Conservation (phyloP, 805 yeast species). For the Tetrapisispora iriomotensis region DNA sequence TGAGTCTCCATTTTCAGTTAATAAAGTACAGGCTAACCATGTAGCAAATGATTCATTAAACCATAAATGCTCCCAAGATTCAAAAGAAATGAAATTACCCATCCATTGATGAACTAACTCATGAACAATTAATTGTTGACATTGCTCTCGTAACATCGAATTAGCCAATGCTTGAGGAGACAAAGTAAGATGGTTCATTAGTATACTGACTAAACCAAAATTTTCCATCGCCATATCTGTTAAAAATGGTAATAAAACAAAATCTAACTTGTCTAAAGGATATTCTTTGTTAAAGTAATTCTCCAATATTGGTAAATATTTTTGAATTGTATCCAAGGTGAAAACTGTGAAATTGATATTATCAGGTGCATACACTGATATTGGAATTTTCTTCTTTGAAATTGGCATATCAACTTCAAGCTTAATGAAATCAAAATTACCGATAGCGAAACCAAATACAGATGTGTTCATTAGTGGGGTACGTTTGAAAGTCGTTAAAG, state of each 20-base stretch:
- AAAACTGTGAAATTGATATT: constrained; percentile 38
- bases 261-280: constrained; percentile 57
- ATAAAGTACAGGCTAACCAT: constrained; percentile 46
- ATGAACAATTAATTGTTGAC: constrained; percentile 54
- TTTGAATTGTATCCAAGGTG: constrained; percentile 40
- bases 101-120: constrained; percentile 76
- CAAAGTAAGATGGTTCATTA: constrained; percentile 40
- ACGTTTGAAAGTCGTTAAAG: constrained; percentile 36
- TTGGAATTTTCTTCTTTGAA: constrained; percentile 30
- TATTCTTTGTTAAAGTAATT: constrained; percentile 35
- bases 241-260: constrained; percentile 59
- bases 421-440: constrained; percentile 51
- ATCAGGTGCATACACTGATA: constrained; percentile 45
- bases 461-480: constrained; percentile 57
- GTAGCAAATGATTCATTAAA: constrained; percentile 74
- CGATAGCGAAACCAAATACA: constrained; percentile 57
- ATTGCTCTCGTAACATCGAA: constrained; percentile 23
- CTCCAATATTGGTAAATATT: constrained; percentile 41
- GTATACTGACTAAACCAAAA: constrained; percentile 57
- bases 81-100: constrained; percentile 59
- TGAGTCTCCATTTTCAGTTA: constrained; percentile 24
- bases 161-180: constrained; percentile 27
- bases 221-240: constrained; percentile 78
- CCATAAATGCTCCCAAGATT: constrained; percentile 63
- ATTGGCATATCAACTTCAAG: constrained; percentile 17